Evolutionary conservation across 345 rosid genomes (phyloP).

Genomic region (Brassica rapa): DNA sequence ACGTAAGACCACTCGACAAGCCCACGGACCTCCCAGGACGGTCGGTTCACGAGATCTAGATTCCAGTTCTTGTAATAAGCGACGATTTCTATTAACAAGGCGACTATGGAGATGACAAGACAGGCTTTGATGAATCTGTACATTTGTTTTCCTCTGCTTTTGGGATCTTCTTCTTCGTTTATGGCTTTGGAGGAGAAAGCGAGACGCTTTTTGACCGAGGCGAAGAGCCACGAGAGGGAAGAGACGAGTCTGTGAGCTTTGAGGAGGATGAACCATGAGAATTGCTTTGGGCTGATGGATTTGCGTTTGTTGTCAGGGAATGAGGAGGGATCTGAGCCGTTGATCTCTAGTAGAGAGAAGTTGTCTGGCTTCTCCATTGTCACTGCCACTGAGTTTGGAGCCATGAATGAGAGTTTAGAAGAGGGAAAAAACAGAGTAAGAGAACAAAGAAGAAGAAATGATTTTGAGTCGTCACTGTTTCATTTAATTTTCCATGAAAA

Average conservation of each 20-base stretch:
- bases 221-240: constrained; percentile 56
- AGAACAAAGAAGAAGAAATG: background rate
- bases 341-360: constrained; percentile 60
- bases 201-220: constrained; percentile 65
- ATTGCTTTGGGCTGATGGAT: constrained; percentile 68
- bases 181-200: constrained; percentile 42
- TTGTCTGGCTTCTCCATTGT: constrained; percentile 76
- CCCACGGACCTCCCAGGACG: constrained; percentile 73
- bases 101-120: constrained; percentile 60
- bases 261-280: constrained; percentile 77
- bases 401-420: constrained; percentile 44
- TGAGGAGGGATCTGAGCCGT: constrained; percentile 57
- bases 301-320: constrained; percentile 73
- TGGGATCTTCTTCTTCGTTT: constrained; percentile 61
- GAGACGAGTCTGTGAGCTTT: constrained; percentile 62
- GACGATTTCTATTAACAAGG: constrained; percentile 60
- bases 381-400: constrained; percentile 78
- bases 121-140: constrained; percentile 73
- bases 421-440: background rate
- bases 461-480: constrained; percentile 26
- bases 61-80: constrained; percentile 82
- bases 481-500: constrained; percentile 36
- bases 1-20: constrained; percentile 70
- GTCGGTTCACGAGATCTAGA: constrained; percentile 50
- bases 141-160: constrained; percentile 60